phyloP scores from a whole-genome alignment of 805 yeast species.

The Saturnispora dispora region DNA sequence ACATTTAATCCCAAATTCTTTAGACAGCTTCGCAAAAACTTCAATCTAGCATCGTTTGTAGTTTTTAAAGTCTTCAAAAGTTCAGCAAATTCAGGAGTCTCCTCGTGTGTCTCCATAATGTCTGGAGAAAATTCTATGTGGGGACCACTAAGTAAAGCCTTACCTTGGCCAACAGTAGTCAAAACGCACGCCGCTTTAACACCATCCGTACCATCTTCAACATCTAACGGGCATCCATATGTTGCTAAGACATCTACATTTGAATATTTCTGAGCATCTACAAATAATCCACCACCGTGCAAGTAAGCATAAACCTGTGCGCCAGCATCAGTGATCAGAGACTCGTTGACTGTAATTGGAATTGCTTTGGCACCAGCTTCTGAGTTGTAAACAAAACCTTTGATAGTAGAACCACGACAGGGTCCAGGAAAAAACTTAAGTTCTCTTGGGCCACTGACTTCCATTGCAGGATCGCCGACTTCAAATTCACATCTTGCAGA shows the following conservation, averaged over 20 bases:
- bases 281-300: slow-evolving; percentile 88
- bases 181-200: slow-evolving; percentile 62
- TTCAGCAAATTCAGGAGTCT: slow-evolving; percentile 19
- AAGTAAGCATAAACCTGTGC: slow-evolving; percentile 40
- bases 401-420: slow-evolving; percentile 71
- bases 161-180: slow-evolving; percentile 64
- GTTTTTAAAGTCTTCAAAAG: slow-evolving; percentile 35
- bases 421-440: slow-evolving; percentile 74
- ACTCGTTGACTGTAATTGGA: slow-evolving; percentile 31
- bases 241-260: slow-evolving; percentile 67
- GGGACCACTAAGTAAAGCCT: slow-evolving; percentile 68
- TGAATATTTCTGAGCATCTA: slow-evolving; percentile 53
- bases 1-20: slow-evolving; percentile 59
- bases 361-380: slow-evolving; percentile 70
- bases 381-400: slow-evolving; percentile 72
- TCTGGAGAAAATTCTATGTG: slow-evolving; percentile 81
- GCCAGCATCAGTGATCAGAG: slow-evolving; percentile 23
- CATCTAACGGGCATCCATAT: slow-evolving; percentile 49
- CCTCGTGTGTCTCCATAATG: slow-evolving; percentile 30
- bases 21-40: slow-evolving; percentile 51
- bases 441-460: slow-evolving; percentile 82
- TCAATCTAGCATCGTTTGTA: slow-evolving; percentile 39
- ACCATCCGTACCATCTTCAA: slow-evolving; percentile 23
- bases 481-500: slow-evolving; percentile 75
- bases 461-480: slow-evolving; percentile 57